phyloP scores from a whole-genome alignment of 1,284 basidiomycete genomes.

The Taiwanofungus camphoratus region DNA sequence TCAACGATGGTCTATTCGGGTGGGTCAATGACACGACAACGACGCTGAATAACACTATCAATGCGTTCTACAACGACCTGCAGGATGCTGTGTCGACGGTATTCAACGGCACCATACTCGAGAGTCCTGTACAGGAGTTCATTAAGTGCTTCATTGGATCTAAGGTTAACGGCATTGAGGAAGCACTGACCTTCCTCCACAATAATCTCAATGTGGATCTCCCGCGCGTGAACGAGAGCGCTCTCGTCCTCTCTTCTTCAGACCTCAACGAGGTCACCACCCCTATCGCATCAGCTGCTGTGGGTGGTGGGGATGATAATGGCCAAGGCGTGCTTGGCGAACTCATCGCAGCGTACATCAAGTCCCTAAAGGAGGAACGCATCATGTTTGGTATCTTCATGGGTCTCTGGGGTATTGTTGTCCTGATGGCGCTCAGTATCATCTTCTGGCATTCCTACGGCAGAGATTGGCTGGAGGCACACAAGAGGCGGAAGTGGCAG shows the following conservation, averaged over 20 bases:
- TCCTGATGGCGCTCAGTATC: slow-evolving; percentile 63
- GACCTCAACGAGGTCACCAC: slow-evolving; percentile 70
- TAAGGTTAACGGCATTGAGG: slow-evolving; percentile 84
- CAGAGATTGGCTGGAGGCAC: slow-evolving; percentile 38
- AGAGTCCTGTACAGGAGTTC: slow-evolving; percentile 80
- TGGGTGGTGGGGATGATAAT: slow-evolving; percentile 55
- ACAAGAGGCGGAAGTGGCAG: slow-evolving; percentile 44
- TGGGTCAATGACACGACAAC: slow-evolving; percentile 94
- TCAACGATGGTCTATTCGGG: slow-evolving; percentile 86
- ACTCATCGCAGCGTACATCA: slow-evolving; percentile 70
- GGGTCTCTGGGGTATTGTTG: slow-evolving; percentile 72
- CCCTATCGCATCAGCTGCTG: slow-evolving; percentile 76
- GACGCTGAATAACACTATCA: slow-evolving; percentile 78
- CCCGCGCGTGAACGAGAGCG: slow-evolving; percentile 64
- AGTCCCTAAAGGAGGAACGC: slow-evolving; percentile 72
- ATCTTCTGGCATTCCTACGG: slow-evolving; percentile 66
- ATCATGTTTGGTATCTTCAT: slow-evolving; percentile 81
- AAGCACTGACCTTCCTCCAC: slow-evolving; percentile 88
- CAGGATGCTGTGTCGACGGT: slow-evolving; percentile 64
- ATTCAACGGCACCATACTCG: slow-evolving; percentile 81
- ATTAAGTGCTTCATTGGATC: slow-evolving; percentile 84
- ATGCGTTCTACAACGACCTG: slow-evolving; percentile 69
- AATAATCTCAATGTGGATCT: slow-evolving; percentile 80
- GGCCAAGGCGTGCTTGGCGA: slow-evolving; percentile 64
- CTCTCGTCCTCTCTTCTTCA: slow-evolving; percentile 69